These are phyloP conservation scores for Juncus inflexus DNA, from an alignment of 176 grass and related monocot species.

Conservation along the genomic window DNA sequence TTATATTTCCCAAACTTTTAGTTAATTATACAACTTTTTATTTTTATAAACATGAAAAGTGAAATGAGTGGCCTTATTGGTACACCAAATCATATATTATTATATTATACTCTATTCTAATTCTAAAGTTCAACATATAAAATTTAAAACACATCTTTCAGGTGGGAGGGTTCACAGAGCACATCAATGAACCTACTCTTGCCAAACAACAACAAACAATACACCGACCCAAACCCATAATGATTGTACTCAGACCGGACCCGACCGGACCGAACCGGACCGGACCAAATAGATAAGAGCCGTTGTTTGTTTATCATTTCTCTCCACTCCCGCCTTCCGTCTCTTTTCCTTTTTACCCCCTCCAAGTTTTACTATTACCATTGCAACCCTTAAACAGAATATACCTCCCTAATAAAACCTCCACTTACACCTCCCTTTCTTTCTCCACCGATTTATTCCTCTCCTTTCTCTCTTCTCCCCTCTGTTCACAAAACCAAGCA, in stretches of 20 bases:
- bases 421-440: slow-evolving; percentile 15
- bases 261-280: not conserved
- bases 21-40: no score
- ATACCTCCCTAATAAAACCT: slow-evolving; percentile 24
- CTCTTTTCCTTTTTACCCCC: not conserved
- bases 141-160: no score
- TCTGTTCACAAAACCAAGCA: not conserved
- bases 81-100: no score
- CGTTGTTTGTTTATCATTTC: slow-evolving; percentile 3
- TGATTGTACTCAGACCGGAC: slow-evolving; percentile 10
- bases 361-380: not conserved
- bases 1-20: no score
- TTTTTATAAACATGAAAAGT: no score
- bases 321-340: slow-evolving; percentile 14
- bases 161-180: no score
- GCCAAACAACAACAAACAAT: not conserved
- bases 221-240: slow-evolving; percentile 5
- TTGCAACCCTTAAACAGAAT: not conserved
- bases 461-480: not conserved
- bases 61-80: no score
- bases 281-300: not conserved
- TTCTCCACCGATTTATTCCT: slow-evolving; percentile 11
- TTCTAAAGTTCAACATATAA: no score
- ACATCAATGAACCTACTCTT: not conserved
- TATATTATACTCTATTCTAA: not conserved